phyloP scores from a whole-genome alignment of 768 basidiomycete species.

The Boletus rubroflammeus region DNA sequence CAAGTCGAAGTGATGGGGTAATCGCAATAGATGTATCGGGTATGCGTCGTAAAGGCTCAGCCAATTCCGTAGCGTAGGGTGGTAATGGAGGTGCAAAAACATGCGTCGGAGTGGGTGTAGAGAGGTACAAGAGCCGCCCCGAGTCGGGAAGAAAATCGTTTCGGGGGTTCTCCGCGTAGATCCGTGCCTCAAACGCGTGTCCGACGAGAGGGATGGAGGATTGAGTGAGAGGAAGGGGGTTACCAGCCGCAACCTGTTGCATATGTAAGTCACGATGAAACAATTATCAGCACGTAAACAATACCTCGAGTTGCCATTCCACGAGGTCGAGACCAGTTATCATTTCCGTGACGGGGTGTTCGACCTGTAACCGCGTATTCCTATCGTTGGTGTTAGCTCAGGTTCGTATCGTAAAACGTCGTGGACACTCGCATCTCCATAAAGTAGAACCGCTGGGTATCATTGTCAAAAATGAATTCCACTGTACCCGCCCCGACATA shows the following conservation, averaged over 20 bases:
- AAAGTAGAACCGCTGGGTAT: conserved; percentile 83
- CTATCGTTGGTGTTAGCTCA: conserved; percentile 32
- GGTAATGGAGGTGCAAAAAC: conserved; percentile 52
- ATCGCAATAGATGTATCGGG: conserved; percentile 27
- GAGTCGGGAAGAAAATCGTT: conserved; percentile 93
- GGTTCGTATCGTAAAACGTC: not conserved
- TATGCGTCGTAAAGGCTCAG: conserved; percentile 21
- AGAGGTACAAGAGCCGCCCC: conserved; percentile 74
- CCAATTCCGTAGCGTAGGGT: conserved; percentile 27
- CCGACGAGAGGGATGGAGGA: conserved; percentile 80
- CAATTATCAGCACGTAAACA: not conserved
- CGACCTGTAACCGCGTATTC: conserved; percentile 84
- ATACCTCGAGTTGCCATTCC: conserved; percentile 89
- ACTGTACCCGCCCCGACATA: conserved; percentile 92
- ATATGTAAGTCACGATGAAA: not conserved
- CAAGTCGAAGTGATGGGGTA: conserved; percentile 72
- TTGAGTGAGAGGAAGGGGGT: conserved; percentile 76
- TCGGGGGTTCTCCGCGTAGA: conserved; percentile 93
- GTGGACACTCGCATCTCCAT: conserved; percentile 79
- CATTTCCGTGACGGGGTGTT: conserved; percentile 95
- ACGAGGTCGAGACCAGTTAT: conserved; percentile 92
- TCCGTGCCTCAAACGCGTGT: conserved; percentile 92
- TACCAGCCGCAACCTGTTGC: conserved; percentile 78
- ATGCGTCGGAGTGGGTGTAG: conserved; percentile 72
- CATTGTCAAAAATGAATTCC: conserved; percentile 97